Evolutionary conservation across 2,329 filamentous ascomycete genomes (phyloP).

Genomic region (Hypoxylon sp.): DNA sequence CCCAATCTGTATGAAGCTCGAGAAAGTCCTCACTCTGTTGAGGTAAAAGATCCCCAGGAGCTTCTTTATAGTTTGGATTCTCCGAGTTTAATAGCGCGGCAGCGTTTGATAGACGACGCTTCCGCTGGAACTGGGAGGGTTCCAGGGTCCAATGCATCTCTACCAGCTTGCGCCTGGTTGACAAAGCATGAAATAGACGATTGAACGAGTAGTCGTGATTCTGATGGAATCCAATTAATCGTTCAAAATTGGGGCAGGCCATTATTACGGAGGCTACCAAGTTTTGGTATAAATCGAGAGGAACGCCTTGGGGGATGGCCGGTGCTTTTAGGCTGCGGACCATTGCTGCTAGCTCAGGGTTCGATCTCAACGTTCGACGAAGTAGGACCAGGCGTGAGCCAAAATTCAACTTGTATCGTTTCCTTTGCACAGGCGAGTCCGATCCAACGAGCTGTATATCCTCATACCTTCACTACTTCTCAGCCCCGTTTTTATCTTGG

Average conservation of each 20-base stretch:
- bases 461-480: slow-evolving; percentile 62
- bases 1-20: slow-evolving; percentile 69
- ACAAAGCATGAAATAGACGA: slow-evolving; percentile 71
- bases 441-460: slow-evolving; percentile 71
- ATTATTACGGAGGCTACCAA: slow-evolving; percentile 73
- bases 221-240: slow-evolving; percentile 68
- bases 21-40: slow-evolving; percentile 63
- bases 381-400: slow-evolving; percentile 70
- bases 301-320: slow-evolving; percentile 59
- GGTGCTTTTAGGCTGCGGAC: slow-evolving; percentile 73
- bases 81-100: slow-evolving; percentile 46
- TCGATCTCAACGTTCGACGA: slow-evolving; percentile 69
- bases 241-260: slow-evolving; percentile 76
- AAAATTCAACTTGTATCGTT: slow-evolving; percentile 68
- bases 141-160: slow-evolving; percentile 73
- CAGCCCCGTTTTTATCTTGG: slow-evolving; percentile 21
- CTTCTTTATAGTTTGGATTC: slow-evolving; percentile 49
- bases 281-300: slow-evolving; percentile 68
- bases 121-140: slow-evolving; percentile 56
- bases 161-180: slow-evolving; percentile 68
- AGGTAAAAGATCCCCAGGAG: slow-evolving; percentile 59
- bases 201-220: slow-evolving; percentile 70
- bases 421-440: slow-evolving; percentile 70
- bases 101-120: slow-evolving; percentile 53
- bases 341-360: slow-evolving; percentile 66